A percentile compares a stretch with the other conserved stretches of the same genome.
Evolutionary conservation across 2,329 filamentous ascomycete species (phyloP).

Genomic region (Colletotrichum musicola): DNA sequence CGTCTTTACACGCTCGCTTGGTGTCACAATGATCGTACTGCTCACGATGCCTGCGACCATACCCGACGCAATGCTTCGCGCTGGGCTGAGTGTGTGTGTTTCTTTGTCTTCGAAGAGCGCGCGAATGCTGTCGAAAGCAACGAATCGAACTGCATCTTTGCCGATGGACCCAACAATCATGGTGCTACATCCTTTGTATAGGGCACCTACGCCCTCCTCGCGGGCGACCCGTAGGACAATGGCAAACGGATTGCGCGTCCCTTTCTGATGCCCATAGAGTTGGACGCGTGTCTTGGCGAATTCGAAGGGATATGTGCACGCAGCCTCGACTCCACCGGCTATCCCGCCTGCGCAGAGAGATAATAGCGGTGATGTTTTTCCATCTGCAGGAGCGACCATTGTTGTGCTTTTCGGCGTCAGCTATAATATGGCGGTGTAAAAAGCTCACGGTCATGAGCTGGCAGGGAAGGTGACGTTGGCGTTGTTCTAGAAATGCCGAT

Average conservation of each 20-base stretch:
- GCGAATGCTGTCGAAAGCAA: conserved; percentile 33
- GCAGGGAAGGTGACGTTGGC: too few species aligned
- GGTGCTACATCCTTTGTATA: conserved; percentile 34
- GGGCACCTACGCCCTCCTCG: conserved; percentile 13
- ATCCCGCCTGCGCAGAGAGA: conserved; percentile 24
- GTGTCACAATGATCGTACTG: conserved; percentile 29
- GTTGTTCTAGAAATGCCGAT: neutral
- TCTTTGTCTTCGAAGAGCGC: conserved; percentile 11
- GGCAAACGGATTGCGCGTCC: conserved; percentile 22
- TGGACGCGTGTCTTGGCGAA: conserved; percentile 31
- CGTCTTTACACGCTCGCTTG: conserved; percentile 29
- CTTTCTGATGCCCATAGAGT: conserved; percentile 28
- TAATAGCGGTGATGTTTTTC: conserved; percentile 23
- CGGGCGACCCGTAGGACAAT: conserved; percentile 25
- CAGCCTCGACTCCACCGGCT: conserved; percentile 27
- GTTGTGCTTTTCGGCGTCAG: neutral
- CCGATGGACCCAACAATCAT: conserved; percentile 30
- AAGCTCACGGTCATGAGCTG: too few species aligned
- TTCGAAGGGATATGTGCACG: conserved; percentile 31
- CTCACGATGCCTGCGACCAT: conserved; percentile 21
- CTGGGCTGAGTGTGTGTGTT: conserved; percentile 7
- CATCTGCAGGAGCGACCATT: conserved; percentile 22
- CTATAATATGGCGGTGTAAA: too few species aligned
- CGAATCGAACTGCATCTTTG: conserved; percentile 30
- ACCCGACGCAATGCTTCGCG: conserved; percentile 22